These are phyloP conservation scores for Phlyctochytrium bullatum DNA, from an alignment of 192 early-diverging fungal genomes.

Conservation along the genomic window DNA sequence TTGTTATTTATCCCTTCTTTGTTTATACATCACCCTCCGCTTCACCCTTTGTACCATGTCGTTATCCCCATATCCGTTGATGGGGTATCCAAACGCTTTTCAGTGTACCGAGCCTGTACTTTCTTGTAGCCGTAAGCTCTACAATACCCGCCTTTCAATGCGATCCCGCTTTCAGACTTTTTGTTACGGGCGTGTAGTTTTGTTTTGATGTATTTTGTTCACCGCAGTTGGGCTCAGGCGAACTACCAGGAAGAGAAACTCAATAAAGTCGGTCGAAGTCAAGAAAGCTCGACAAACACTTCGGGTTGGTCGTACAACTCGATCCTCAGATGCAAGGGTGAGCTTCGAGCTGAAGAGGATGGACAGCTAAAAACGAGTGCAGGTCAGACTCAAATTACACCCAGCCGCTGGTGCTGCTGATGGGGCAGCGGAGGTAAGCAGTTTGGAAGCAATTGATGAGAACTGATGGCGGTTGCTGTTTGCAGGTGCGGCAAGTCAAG, in stretches of 20 bases:
- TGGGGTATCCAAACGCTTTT: too few species aligned
- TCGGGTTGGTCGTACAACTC: not conserved
- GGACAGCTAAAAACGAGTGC: not conserved
- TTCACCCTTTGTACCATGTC: too few species aligned
- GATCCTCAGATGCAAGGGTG: not conserved
- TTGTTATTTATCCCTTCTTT: too few species aligned
- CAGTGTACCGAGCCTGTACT: too few species aligned
- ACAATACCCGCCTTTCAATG: too few species aligned
- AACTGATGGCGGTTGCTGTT: not conserved
- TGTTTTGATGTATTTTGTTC: too few species aligned
- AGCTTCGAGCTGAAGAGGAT: not conserved
- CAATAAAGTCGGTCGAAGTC: not conserved
- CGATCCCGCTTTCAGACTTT: too few species aligned
- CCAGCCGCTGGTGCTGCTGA: constrained; percentile 28
- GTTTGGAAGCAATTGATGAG: not conserved
- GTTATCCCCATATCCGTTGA: too few species aligned
- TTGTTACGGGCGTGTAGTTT: too few species aligned
- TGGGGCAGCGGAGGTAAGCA: constrained; percentile 39
- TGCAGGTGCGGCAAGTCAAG: constrained; percentile 79
- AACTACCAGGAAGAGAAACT: not conserved
- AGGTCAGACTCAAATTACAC: not conserved
- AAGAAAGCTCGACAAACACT: not conserved
- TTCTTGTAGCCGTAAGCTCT: too few species aligned
- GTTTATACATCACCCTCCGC: too few species aligned
- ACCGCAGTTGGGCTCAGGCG: too few species aligned